phyloP scores from a whole-genome alignment of 1,284 basidiomycete genomes.

The Sporisorium exsertum region DNA sequence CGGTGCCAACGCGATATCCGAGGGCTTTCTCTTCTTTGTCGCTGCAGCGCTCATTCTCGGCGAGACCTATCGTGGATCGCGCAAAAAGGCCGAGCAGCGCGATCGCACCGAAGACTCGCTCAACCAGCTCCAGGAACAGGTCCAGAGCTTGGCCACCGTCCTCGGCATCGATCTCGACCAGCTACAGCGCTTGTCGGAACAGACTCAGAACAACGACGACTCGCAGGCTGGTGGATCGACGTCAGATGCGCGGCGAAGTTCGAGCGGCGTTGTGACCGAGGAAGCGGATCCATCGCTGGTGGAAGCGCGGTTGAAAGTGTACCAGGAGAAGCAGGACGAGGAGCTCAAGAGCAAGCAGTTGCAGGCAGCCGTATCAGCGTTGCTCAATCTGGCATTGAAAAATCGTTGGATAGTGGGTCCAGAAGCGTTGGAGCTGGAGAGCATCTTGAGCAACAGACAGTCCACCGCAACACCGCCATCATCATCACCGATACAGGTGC shows the following conservation, averaged over 20 bases:
- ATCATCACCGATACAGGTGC: background rate
- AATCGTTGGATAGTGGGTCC: conserved; percentile 56
- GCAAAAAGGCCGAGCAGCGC: conserved; percentile 60
- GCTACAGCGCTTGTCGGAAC: conserved; percentile 23
- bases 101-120: conserved; percentile 60
- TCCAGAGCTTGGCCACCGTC: conserved; percentile 42
- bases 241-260: background rate
- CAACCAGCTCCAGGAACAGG: conserved; percentile 42
- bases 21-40: conserved; percentile 66
- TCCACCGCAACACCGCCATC: background rate
- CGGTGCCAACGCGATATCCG: conserved; percentile 65
- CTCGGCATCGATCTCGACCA: conserved; percentile 48
- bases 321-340: conserved; percentile 29
- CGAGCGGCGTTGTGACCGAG: conserved; percentile 27
- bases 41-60: conserved; percentile 65
- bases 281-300: conserved; percentile 45
- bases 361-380: conserved; percentile 53
- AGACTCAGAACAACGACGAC: conserved; percentile 5
- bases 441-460: conserved; percentile 41
- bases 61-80: conserved; percentile 60
- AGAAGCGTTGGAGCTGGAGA: conserved; percentile 54
- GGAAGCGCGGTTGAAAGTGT: conserved; percentile 32
- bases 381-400: conserved; percentile 53
- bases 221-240: background rate
- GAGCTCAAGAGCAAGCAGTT: conserved; percentile 45